Conservation (phyloP, 495 filamentous ascomycete genomes). For the Parmelia sp. region DNA sequence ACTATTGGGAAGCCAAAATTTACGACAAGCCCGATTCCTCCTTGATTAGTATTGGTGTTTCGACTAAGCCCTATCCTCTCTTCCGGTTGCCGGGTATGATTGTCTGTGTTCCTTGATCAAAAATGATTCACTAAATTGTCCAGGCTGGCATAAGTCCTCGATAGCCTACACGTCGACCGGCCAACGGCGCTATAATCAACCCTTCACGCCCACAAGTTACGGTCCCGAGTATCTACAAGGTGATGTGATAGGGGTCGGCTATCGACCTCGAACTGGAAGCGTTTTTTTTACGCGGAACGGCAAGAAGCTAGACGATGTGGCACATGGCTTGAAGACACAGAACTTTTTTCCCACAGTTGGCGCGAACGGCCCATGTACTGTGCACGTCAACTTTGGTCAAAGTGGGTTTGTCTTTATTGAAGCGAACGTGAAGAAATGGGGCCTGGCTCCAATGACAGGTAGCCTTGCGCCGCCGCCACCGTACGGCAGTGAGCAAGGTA, state of each 20-base stretch:
- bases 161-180: slow-evolving; percentile 86
- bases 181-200: slow-evolving; percentile 82
- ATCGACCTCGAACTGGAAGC: slow-evolving; percentile 87
- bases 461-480: slow-evolving; percentile 92
- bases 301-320: slow-evolving; percentile 90
- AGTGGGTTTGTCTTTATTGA: slow-evolving; percentile 98
- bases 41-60: slow-evolving; percentile 79
- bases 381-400: slow-evolving; percentile 97
- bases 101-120: not conserved
- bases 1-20: slow-evolving; percentile 98
- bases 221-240: slow-evolving; percentile 81
- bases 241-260: slow-evolving; percentile 93
- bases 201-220: slow-evolving; percentile 68
- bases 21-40: slow-evolving; percentile 93
- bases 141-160: slow-evolving; percentile 86
- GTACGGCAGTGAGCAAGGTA: slow-evolving; percentile 93
- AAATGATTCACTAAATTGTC: slow-evolving; percentile 20
- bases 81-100: slow-evolving; percentile 83
- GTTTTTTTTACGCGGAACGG: slow-evolving; percentile 98
- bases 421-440: slow-evolving; percentile 99
- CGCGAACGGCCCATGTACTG: slow-evolving; percentile 82
- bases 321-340: slow-evolving; percentile 86
- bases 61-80: slow-evolving; percentile 92
- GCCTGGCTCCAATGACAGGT: slow-evolving; percentile 89
- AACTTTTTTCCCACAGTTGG: slow-evolving; percentile 96